Base-by-base conservation (phyloP, 257 asterid species). In the Solanum neorickii region DNA sequence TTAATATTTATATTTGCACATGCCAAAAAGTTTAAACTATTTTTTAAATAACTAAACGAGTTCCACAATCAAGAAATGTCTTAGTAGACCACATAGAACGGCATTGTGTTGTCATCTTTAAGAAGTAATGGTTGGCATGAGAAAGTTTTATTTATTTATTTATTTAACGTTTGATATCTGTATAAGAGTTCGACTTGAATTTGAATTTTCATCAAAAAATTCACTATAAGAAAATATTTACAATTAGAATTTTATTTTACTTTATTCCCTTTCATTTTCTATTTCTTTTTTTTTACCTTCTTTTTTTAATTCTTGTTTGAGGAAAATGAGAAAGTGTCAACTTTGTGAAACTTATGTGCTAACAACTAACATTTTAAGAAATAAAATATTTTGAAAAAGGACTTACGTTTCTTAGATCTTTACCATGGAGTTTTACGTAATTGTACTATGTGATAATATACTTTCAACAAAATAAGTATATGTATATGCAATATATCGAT, bases 341-440 rank as follows among this genome's bases (percentile, higher is more conserved):
- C 29, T 60, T 60, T 60, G 69, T 60, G 69, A 60, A 60, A 60
- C 69, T 9, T 60, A 60, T 60, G 69, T 62, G 69, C 29, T 4
- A 10, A 10, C 69, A 62, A 62, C 13, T 0, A 62, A 4, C 27
- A 62, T n/a, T 49, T 49, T 18, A 21, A 23, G 69, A 62, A 62
- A 62, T 62, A 62, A 0, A 62, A 62, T 62, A 62, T 62, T 23
- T 23, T 62, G 0, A n/a, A 2, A 23, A 10, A 62, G 69, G 29
- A 9, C 29, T 52, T 52, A 16, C 62, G 2, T 52, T 47, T 52
- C 62, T 16, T 52, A 6, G 62, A 18, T 52, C 10, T 52, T 16
- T 6, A 6, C 10, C 0, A 52, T 10, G 1, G 1, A 3, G 3
- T 6, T 1, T 6, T 52, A 16, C 0, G 23, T 16, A 1, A 52